Percentiles rank a stretch among this genome's conserved stretches.
Evolutionary conservation across 352 stramenopile genomes (phyloP).

Genomic region (Nothophytophthora sp.): DNA sequence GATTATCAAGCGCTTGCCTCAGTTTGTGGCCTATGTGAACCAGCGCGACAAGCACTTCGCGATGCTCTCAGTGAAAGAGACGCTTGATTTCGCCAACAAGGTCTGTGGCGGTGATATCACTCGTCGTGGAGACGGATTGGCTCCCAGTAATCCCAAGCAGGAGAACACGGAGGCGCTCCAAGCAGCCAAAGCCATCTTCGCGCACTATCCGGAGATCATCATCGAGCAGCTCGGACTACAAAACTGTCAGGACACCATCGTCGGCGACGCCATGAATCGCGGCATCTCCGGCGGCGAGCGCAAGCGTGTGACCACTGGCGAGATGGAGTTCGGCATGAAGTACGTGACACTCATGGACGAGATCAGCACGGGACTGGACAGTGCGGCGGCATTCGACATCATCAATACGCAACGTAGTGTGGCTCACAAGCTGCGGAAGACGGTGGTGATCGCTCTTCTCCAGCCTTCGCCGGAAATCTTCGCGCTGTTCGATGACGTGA

Average conservation of each 20-base stretch:
- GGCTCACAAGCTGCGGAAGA: constrained; percentile 29
- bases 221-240: constrained; percentile 33
- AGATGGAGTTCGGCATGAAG: constrained; percentile 85
- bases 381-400: constrained; percentile 52
- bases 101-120: constrained; percentile 25
- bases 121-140: constrained; percentile 8
- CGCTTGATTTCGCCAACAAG: constrained; percentile 34
- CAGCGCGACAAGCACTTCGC: constrained; percentile 44
- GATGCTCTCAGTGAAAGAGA: constrained; percentile 46
- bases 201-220: constrained; percentile 45
- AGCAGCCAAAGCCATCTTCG: constrained; percentile 21
- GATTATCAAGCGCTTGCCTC: constrained; percentile 30
- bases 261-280: constrained; percentile 42
- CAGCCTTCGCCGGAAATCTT: constrained; percentile 92
- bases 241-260: constrained; percentile 47
- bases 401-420: constrained; percentile 31
- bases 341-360: constrained; percentile 85
- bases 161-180: constrained; percentile 22
- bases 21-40: constrained; percentile 37
- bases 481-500: constrained; percentile 69
- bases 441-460: constrained; percentile 68
- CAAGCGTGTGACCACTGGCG: constrained; percentile 70
- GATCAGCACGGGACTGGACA: constrained; percentile 92
- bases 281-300: constrained; percentile 69
- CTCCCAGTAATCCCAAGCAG: constrained; percentile 24